Percentiles rank a stretch among this genome's conserved stretches.
phyloP scores from a whole-genome alignment of 306 rosid genomes.

The Phaseolus lunatus region DNA sequence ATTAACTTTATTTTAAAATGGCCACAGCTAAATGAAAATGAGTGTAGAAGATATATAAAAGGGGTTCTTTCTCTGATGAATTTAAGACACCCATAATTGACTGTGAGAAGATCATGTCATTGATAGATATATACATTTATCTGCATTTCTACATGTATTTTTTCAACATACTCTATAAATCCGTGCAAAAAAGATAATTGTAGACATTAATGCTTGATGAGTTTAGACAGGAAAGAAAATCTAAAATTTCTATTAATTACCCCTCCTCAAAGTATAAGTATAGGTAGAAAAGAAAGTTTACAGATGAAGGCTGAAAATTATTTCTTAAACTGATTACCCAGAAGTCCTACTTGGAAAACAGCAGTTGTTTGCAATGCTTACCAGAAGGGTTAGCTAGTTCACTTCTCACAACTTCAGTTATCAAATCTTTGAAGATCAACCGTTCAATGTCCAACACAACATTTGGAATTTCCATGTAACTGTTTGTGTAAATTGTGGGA shows the following conservation, averaged over 20 bases:
- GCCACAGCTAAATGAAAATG: neutral
- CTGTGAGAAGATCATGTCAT: conserved; percentile 22
- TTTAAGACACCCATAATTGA: conserved; percentile 24
- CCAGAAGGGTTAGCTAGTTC: conserved; percentile 57
- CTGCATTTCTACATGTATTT: conserved; percentile 43
- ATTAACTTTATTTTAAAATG: conserved; percentile 12
- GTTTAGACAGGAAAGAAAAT: conserved; percentile 32
- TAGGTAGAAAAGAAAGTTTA: conserved; percentile 17
- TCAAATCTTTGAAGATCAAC: conserved; percentile 89
- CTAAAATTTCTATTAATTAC: conserved; percentile 34
- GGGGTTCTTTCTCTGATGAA: conserved; percentile 10
- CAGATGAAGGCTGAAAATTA: conserved; percentile 40
- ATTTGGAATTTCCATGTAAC: conserved; percentile 58
- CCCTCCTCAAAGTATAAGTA: conserved; percentile 44
- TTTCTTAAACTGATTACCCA: conserved; percentile 39
- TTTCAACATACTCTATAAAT: conserved; percentile 37
- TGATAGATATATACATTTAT: conserved; percentile 47
- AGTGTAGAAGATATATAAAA: conserved; percentile 16
- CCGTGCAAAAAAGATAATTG: conserved; percentile 42
- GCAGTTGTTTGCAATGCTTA: conserved; percentile 61
- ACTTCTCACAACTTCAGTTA: conserved; percentile 71
- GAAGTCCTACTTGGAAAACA: conserved; percentile 51
- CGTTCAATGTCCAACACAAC: conserved; percentile 87
- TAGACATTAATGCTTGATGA: conserved; percentile 26
- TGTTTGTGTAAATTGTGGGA: conserved; percentile 50